Conservation (phyloP, 2,329 filamentous ascomycete species). For the Verticillium isaacii region DNA sequence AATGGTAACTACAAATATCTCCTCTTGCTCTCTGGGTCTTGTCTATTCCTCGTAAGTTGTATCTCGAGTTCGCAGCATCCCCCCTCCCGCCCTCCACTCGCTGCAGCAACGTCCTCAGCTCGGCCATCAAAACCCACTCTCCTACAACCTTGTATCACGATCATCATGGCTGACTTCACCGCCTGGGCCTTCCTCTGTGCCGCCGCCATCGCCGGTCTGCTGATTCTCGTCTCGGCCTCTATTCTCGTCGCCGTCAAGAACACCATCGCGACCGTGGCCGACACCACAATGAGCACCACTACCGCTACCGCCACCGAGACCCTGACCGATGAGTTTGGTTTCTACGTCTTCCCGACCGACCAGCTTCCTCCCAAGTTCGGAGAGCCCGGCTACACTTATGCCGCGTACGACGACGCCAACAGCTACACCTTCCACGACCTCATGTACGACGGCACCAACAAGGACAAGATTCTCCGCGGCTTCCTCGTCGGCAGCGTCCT, state of each 20-base stretch:
- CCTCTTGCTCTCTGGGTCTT: too few relatives aligned
- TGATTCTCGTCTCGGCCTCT: neutral
- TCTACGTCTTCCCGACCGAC: neutral
- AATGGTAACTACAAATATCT: too few relatives aligned
- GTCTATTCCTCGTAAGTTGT: too few relatives aligned
- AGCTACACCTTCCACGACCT: neutral
- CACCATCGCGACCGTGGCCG: neutral
- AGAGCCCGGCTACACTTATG: neutral
- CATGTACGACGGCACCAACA: neutral
- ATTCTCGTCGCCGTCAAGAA: neutral
- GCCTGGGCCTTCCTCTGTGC: neutral
- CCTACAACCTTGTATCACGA: neutral
- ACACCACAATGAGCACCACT: neutral
- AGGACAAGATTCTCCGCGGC: conserved; percentile 6
- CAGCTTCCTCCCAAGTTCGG: neutral
- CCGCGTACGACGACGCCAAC: neutral
- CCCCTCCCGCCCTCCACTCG: too few relatives aligned
- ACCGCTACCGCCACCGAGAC: neutral
- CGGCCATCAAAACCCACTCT: neutral
- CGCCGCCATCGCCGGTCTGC: neutral
- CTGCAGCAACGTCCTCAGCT: too few relatives aligned
- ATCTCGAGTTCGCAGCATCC: too few relatives aligned
- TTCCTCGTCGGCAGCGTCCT: conserved; percentile 9
- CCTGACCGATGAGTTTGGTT: neutral
- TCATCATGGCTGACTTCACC: neutral